Base-by-base conservation (phyloP, 805 yeast genomes). In the Barnettozyma siamensis region DNA sequence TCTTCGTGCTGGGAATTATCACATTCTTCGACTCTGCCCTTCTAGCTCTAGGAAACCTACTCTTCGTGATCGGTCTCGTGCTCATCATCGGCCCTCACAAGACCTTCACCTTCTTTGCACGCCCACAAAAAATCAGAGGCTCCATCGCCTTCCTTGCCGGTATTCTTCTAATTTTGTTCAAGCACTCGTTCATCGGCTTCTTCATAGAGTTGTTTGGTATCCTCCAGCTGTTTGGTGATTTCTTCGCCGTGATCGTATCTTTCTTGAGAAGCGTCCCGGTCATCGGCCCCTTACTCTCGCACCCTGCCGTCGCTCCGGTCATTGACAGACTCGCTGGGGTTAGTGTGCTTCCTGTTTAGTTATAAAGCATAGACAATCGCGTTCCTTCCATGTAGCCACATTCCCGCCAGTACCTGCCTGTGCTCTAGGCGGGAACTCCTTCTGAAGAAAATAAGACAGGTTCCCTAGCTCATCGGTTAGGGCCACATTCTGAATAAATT, bases 1-100 rank as follows among this genome's bases (percentile, higher is more conserved):
- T 88, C 58, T 84, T 93, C 62, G 55, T 86, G 5, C 67, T 91
- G 17, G 99, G 99, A 7, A 73, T 91, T 24, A 54, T 88, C 54
- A 76, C 95, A 15, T 78, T 91, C 48, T 93, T 93, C 57, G 97
- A 93, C 58, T 71, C 95, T 8, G 89, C 94, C 0, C 69, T 91
- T 29, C 70, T 91, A 45, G 96, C 97, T 1, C 72, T 93, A 57
- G 98, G 98, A 15, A 91, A 93, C 60, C 40, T 57, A 1, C 42
- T 57, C 5, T 57, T 57, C 29, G 51, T 57, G 8, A 74, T 81
- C n/a, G 99, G 99, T 15, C 73, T 91, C 15, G 71, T 83, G 18
- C 69, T 93, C 41, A 83, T 93, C 46, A 88, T 91, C 35, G 99
- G 99, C 0, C 81, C 88, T 5, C 83, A 83, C 43, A 81, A 89